These are phyloP conservation scores for Scleroderma citrinum DNA, from an alignment of 768 basidiomycete genomes.

Conservation along the genomic window DNA sequence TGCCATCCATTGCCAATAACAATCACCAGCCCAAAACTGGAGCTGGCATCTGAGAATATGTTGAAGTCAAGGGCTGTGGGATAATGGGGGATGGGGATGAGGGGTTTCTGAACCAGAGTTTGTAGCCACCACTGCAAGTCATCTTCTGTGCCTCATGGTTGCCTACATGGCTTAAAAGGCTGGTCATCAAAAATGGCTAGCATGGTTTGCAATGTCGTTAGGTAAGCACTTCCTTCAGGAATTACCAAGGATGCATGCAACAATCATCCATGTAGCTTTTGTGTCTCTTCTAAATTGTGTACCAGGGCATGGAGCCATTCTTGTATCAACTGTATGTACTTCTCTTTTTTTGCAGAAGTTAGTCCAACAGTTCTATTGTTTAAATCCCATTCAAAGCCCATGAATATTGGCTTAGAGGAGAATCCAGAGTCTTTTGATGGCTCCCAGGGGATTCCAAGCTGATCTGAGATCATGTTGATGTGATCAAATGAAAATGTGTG, in stretches of 20 bases:
- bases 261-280: constrained; percentile 31
- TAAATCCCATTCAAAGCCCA: constrained; percentile 31
- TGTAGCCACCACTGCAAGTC: constrained; percentile 13
- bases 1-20: constrained; percentile 25
- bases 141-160: constrained; percentile 3
- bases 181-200: constrained; percentile 21
- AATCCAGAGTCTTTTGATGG: constrained; percentile 12
- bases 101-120: background rate
- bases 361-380: background rate
- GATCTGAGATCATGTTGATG: background rate
- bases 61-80: constrained; percentile 16
- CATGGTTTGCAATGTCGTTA: constrained; percentile 35
- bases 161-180: constrained; percentile 24
- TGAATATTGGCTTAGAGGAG: constrained; percentile 12
- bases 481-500: constrained; percentile 14
- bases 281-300: background rate
- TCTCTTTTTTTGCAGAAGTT: background rate
- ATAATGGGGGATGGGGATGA: constrained; percentile 22
- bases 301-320: background rate
- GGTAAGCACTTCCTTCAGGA: constrained; percentile 32
- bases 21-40: constrained; percentile 30
- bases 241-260: constrained; percentile 30
- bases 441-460: constrained; percentile 13
- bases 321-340: constrained; percentile 2
- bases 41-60: constrained; percentile 40